phyloP scores from a whole-genome alignment of 345 rosid species.

The Populus tremula region DNA sequence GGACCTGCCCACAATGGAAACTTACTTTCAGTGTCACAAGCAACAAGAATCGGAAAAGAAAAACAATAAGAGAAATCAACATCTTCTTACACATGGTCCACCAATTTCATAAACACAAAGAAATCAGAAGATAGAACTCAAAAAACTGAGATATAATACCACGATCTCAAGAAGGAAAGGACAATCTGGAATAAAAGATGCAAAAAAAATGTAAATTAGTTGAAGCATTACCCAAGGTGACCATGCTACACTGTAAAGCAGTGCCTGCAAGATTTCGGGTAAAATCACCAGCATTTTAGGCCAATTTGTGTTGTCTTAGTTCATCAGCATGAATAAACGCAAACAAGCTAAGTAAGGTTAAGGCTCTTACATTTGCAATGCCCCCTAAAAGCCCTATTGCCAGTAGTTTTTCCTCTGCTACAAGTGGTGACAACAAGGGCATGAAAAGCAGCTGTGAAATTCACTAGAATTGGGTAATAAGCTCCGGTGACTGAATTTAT shows the following conservation, averaged over 20 bases:
- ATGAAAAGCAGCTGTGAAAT: conserved; percentile 60
- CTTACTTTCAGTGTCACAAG: neutral
- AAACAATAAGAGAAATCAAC: neutral
- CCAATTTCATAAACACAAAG: neutral
- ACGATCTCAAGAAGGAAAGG: neutral
- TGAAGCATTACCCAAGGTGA: conserved; percentile 61
- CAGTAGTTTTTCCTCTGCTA: conserved; percentile 66
- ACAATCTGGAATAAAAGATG: neutral
- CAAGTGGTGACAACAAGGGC: conserved; percentile 54
- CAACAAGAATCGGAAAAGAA: neutral
- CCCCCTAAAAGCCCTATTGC: conserved; percentile 60
- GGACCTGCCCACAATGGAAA: conserved; percentile 51
- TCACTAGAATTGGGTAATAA: neutral
- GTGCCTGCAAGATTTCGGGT: conserved; percentile 47
- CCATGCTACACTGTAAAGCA: conserved; percentile 71
- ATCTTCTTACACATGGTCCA: neutral
- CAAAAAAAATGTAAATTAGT: neutral
- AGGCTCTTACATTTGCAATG: conserved; percentile 39
- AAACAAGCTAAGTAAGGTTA: neutral
- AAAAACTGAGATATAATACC: neutral
- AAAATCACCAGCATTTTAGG: neutral
- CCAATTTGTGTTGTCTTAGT: neutral
- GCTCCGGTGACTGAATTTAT: no score
- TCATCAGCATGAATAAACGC: neutral
- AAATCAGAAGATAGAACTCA: neutral